Conservation (phyloP, 1,139 yeast genomes). For the Suhomyces maxii region DNA sequence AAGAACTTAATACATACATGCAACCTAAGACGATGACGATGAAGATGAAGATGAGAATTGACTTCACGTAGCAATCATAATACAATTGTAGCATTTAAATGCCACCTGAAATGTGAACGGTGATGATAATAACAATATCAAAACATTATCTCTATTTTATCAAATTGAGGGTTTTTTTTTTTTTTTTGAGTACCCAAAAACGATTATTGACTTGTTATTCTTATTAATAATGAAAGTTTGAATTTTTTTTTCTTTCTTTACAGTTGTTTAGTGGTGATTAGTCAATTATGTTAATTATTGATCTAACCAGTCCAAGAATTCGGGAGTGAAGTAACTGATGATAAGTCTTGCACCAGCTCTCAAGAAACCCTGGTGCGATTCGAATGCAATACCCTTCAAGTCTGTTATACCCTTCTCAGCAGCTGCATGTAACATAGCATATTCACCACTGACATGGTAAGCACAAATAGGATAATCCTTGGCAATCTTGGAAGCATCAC, state of each 20-base stretch:
- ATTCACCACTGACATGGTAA: slow-evolving; percentile 97
- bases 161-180: background rate
- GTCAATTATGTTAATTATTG: background rate
- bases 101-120: background rate
- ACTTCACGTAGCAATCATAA: background rate
- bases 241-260: too few relatives aligned
- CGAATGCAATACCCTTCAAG: slow-evolving; percentile 85
- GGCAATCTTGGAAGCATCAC: slow-evolving; percentile 84
- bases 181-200: background rate
- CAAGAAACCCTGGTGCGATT: slow-evolving; percentile 84
- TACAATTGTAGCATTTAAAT: background rate
- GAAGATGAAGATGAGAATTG: too few relatives aligned
- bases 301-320: slow-evolving; percentile 88
- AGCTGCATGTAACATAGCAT: slow-evolving; percentile 97
- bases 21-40: too few relatives aligned
- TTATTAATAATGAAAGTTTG: too few relatives aligned
- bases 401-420: slow-evolving; percentile 95
- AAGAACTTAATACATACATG: background rate
- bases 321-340: slow-evolving; percentile 93
- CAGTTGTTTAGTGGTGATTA: background rate
- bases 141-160: background rate
- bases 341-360: slow-evolving; percentile 96
- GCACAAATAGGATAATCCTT: slow-evolving; percentile 87
- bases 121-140: background rate
- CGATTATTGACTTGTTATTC: too few relatives aligned